Evolutionary conservation across 257 asterid genomes (phyloP).

Genomic region (Anisodus tanguticus): DNA sequence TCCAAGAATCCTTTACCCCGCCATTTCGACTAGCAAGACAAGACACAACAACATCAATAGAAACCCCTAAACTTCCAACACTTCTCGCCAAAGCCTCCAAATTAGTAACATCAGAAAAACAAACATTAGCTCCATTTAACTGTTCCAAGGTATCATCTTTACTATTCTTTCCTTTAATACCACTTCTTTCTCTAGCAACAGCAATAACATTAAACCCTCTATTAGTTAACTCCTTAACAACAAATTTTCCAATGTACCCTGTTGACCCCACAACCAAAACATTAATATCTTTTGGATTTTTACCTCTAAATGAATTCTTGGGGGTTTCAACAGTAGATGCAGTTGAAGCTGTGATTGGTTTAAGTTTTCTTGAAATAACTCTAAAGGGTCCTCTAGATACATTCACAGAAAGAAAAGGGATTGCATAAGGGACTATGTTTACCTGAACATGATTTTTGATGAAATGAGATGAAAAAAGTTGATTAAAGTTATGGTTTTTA

Average conservation of each 20-base stretch:
- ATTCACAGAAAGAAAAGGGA: slow-evolving; percentile 49
- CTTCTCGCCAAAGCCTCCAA: slow-evolving; percentile 61
- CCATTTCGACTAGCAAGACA: slow-evolving; percentile 95
- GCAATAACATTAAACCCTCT: slow-evolving; percentile 92
- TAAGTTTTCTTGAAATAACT: slow-evolving; percentile 43
- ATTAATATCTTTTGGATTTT: slow-evolving; percentile 66
- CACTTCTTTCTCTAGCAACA: slow-evolving; percentile 84
- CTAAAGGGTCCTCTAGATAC: slow-evolving; percentile 37
- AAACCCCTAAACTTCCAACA: slow-evolving; percentile 53
- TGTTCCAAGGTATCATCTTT: slow-evolving; percentile 64
- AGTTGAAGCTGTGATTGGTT: slow-evolving; percentile 48
- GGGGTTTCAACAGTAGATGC: slow-evolving; percentile 49
- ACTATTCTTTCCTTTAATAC: slow-evolving; percentile 66
- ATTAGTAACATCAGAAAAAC: slow-evolving; percentile 81
- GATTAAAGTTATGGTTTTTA: slow-evolving; percentile 39
- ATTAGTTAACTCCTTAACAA: slow-evolving; percentile 66
- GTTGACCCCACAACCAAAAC: slow-evolving; percentile 91
- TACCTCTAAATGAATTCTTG: slow-evolving; percentile 63
- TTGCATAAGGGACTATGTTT: slow-evolving; percentile 43
- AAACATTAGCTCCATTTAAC: slow-evolving; percentile 67
- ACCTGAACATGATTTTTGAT: slow-evolving; percentile 51
- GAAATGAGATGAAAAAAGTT: slow-evolving; percentile 48
- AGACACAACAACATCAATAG: slow-evolving; percentile 87
- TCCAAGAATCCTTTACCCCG: slow-evolving; percentile 91
- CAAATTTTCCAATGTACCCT: slow-evolving; percentile 91